phyloP scores from a whole-genome alignment of 768 basidiomycete species.

The Termitomyces sp. region DNA sequence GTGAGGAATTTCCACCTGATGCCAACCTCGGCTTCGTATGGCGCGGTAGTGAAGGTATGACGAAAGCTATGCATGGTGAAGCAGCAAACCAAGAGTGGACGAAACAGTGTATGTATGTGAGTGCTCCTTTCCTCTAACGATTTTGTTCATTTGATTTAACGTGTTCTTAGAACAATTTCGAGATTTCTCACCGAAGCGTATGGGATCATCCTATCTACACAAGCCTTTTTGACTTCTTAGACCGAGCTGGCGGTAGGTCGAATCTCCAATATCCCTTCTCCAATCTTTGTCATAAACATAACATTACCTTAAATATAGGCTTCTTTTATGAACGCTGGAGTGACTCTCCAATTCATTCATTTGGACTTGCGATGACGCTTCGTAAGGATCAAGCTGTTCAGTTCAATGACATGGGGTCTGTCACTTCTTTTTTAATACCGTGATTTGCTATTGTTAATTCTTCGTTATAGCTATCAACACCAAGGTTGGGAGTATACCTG shows the following conservation, averaged over 20 bases:
- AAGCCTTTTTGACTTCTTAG: conserved; percentile 25
- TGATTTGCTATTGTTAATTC: neutral
- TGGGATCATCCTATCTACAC: conserved; percentile 27
- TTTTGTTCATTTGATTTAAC: neutral
- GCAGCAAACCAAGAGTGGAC: conserved; percentile 28
- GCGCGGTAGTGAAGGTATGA: conserved; percentile 19
- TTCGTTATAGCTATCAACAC: conserved; percentile 24
- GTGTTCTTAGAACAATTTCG: conserved; percentile 27
- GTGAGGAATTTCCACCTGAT: conserved; percentile 17
- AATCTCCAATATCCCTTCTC: neutral
- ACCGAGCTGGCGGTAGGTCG: conserved; percentile 23
- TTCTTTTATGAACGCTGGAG: conserved; percentile 33
- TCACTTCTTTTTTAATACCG: neutral
- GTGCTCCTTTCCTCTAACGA: conserved; percentile 7
- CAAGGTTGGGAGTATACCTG: conserved; percentile 28
- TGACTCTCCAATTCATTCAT: conserved; percentile 29
- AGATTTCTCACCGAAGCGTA: conserved; percentile 29
- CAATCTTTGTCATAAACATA: neutral
- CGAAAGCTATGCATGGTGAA: conserved; percentile 25
- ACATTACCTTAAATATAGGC: conserved; percentile 11
- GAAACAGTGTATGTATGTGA: conserved; percentile 28
- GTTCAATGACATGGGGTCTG: conserved; percentile 26
- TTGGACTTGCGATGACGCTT: conserved; percentile 27
- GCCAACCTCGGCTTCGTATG: conserved; percentile 27
- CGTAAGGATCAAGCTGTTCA: conserved; percentile 29